A percentile compares a stretch with the other conserved stretches of the same genome.
These are phyloP conservation scores for Apiospora sp. DNA, from an alignment of 2,329 filamentous ascomycete genomes.

Conservation along the genomic window DNA sequence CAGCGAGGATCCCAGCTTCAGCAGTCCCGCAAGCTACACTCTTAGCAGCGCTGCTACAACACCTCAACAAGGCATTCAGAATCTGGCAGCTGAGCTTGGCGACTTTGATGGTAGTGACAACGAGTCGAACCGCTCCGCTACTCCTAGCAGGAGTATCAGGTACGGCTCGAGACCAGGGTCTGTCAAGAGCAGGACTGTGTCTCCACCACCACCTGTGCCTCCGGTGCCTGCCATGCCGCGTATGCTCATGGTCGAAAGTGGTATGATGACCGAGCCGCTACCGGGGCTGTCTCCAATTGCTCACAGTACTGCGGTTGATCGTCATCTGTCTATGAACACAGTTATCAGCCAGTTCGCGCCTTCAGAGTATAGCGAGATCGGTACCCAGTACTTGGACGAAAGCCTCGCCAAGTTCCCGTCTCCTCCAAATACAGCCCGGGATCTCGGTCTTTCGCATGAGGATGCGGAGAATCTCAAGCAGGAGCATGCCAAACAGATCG, in stretches of 20 bases:
- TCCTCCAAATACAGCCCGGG: slow-evolving; percentile 51
- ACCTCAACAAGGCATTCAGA: slow-evolving; percentile 69
- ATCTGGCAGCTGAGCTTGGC: slow-evolving; percentile 88
- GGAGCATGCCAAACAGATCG: slow-evolving; percentile 34
- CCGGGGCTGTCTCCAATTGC: slow-evolving; percentile 30
- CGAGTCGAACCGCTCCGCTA: slow-evolving; percentile 65
- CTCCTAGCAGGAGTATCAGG: slow-evolving; percentile 58
- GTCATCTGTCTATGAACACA: slow-evolving; percentile 53
- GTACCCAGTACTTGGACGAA: slow-evolving; percentile 60
- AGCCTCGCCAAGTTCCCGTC: slow-evolving; percentile 63
- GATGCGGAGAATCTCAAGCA: slow-evolving; percentile 32
- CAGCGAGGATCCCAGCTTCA: slow-evolving; percentile 64
- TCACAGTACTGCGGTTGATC: slow-evolving; percentile 41
- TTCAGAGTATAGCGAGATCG: slow-evolving; percentile 61
- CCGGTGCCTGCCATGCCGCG: slow-evolving; percentile 57
- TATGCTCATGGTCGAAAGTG: slow-evolving; percentile 65
- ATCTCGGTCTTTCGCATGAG: slow-evolving; percentile 43
- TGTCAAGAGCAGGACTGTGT: slow-evolving; percentile 48
- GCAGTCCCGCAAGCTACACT: slow-evolving; percentile 64
- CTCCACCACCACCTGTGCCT: slow-evolving; percentile 50
- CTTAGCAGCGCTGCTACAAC: slow-evolving; percentile 58
- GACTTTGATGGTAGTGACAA: slow-evolving; percentile 81
- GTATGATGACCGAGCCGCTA: slow-evolving; percentile 68
- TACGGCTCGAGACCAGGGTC: slow-evolving; percentile 60
- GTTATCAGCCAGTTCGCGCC: slow-evolving; percentile 55